phyloP scores from a whole-genome alignment of 106 monocot species.

The Allium cepa region DNA sequence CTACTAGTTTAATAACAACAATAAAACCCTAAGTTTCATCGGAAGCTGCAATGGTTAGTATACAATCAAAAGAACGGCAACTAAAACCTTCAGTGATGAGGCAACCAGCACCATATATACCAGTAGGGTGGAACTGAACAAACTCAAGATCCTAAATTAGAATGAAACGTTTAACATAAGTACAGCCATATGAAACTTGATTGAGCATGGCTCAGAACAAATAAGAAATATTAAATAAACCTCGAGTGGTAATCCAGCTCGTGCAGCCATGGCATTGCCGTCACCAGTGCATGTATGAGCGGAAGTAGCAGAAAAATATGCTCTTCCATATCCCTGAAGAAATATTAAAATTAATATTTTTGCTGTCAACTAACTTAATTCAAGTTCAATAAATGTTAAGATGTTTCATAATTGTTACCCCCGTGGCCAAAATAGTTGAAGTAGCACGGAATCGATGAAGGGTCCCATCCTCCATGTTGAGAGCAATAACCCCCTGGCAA shows the following conservation, averaged over 20 bases:
- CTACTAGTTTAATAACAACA: too few species aligned
- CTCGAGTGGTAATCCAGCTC: slow-evolving; percentile 94
- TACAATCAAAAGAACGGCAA: too few species aligned
- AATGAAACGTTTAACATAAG: slow-evolving; percentile 1
- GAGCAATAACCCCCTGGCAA: slow-evolving; percentile 78
- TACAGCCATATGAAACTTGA: not conserved
- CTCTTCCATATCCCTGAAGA: slow-evolving; percentile 81
- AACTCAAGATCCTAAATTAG: slow-evolving; percentile 91
- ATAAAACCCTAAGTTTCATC: too few species aligned
- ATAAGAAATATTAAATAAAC: slow-evolving; percentile 17
- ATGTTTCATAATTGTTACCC: slow-evolving; percentile 24
- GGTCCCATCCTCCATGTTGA: slow-evolving; percentile 85
- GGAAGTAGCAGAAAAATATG: slow-evolving; percentile 98
- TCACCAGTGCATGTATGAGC: slow-evolving; percentile 99
- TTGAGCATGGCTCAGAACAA: not conserved
- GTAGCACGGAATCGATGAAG: slow-evolving; percentile 65
- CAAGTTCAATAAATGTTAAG: too few species aligned
- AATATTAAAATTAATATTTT: not conserved
- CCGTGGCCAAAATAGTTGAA: slow-evolving; percentile 71
- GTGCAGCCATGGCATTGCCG: slow-evolving; percentile 96
- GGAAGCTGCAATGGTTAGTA: too few species aligned
- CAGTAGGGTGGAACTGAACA: slow-evolving; percentile 98
- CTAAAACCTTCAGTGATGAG: slow-evolving; percentile 90
- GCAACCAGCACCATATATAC: slow-evolving; percentile 98
- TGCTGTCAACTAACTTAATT: too few species aligned